Evolutionary conservation across 1,139 yeast genomes (phyloP), one percentile per base, ranked within the genome.

Genomic region (Torulaspora pretoriensis): DNA sequence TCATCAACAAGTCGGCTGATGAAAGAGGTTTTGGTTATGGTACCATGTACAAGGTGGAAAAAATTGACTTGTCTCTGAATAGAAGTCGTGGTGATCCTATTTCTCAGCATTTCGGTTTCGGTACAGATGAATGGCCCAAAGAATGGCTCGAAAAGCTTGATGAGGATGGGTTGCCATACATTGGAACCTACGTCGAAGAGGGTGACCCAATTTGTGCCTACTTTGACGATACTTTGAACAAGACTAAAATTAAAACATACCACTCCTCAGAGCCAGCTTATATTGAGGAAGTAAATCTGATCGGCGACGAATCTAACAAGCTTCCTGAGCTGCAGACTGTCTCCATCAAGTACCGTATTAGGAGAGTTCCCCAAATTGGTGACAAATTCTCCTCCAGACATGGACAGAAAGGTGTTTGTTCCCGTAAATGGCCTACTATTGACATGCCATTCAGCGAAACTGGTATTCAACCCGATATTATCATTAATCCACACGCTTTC

Each of bases 391-490:
- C 97, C 7, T 90, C 97, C 19, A 82, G 98, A 70, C 98, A 92
- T 72, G 98, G 98, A 51, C 99, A 92, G 70, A 92, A 92, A 71
- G 99, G 99, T 79, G 98, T 92, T 50, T 92, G 97, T 71, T 90
- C 97, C 10, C 85, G 96, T 67, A 92, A 90, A 68, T 92, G 97
- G 96, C 98, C 97, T 22, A 83, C 88, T 42, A 75, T 86, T 53
- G 98, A 92, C 65, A 83, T 92, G 96, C 99, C 99, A 49, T 92
- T 92, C 71, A 80, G 89, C 53, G 98, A 92, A 70, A 73, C 85
- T 29, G 98, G 98, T 61, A 90, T 92, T 52, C 96, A 87, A 67
- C 98, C 98, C 1, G 98, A 92, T 70, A 87, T 92, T 56, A 92
- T 92, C 62, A 92, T 92, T 62, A 92, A 92, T 65, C 98, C 98